These are phyloP conservation scores for Cladophialophora carrionii DNA, from an alignment of 2,329 filamentous ascomycete genomes.

Conservation along the genomic window DNA sequence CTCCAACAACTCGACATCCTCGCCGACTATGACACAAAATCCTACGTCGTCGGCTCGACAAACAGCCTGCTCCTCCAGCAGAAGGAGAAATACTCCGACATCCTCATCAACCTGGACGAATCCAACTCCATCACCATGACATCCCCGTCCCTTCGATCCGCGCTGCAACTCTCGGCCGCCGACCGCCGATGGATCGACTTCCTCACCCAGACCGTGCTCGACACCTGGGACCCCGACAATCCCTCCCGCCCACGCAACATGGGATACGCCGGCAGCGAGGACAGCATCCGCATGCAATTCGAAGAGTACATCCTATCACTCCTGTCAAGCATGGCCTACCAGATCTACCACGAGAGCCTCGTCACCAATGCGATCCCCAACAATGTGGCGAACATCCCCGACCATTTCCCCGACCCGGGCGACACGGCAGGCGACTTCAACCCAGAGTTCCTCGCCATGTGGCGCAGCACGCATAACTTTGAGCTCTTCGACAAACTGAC, in stretches of 20 bases:
- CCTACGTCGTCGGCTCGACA: conserved; percentile 95
- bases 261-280: conserved; percentile 92
- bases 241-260: conserved; percentile 89
- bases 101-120: conserved; percentile 88
- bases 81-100: conserved; percentile 92
- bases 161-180: conserved; percentile 77
- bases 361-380: conserved; percentile 12
- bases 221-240: conserved; percentile 94
- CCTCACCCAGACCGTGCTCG: conserved; percentile 86
- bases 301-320: conserved; percentile 93
- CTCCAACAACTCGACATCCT: conserved; percentile 93
- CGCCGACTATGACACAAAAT: conserved; percentile 91
- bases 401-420: conserved; percentile 48
- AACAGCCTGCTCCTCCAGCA: conserved; percentile 93
- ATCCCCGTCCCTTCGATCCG: conserved; percentile 74
- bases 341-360: conserved; percentile 45
- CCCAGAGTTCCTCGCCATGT: conserved; percentile 80
- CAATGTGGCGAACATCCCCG: conserved; percentile 55
- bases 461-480: conserved; percentile 88
- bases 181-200: conserved; percentile 97
- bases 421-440: conserved; percentile 86
- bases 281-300: conserved; percentile 95
- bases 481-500: conserved; percentile 80
- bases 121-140: conserved; percentile 74
- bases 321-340: conserved; percentile 87